These are phyloP conservation scores for Rhizophora mangle DNA, from an alignment of 345 rosid genomes.

Conservation along the genomic window DNA sequence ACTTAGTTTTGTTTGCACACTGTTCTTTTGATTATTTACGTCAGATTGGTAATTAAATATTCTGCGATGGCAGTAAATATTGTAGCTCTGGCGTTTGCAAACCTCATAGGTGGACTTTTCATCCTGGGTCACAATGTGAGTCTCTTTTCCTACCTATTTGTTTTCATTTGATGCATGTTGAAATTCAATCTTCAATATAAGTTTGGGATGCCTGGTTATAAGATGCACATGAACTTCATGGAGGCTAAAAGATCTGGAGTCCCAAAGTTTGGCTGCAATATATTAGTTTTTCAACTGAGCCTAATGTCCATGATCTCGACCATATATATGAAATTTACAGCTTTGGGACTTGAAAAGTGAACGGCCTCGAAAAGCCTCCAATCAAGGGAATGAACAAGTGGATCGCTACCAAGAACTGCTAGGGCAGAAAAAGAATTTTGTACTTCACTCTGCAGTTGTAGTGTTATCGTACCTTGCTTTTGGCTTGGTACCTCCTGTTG, in stretches of 20 bases:
- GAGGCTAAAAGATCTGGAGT: too few relatives aligned
- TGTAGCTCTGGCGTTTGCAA: constrained; percentile 22
- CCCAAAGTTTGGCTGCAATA: too few relatives aligned
- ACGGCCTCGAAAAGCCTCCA: neutral
- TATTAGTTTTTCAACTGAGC: neutral
- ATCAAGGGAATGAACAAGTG: constrained; percentile 5
- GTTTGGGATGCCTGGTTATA: neutral
- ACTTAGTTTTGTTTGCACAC: neutral
- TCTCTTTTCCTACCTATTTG: neutral
- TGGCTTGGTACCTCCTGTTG: constrained; percentile 14
- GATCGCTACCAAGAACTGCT: constrained; percentile 8
- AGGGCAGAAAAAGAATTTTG: constrained; percentile 15
- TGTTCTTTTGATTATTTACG: neutral
- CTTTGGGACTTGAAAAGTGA: constrained; percentile 14
- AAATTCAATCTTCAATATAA: neutral
- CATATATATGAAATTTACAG: constrained; percentile 8
- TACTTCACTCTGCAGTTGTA: constrained; percentile 12
- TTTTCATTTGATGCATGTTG: neutral
- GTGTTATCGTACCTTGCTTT: constrained; percentile 19
- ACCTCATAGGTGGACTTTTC: constrained; percentile 18
- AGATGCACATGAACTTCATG: neutral
- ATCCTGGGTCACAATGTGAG: constrained; percentile 17
- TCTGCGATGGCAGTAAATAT: constrained; percentile 11
- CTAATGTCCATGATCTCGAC: neutral
- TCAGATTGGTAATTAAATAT: neutral